Evolutionary conservation across 176 grass and related monocot species (phyloP), one percentile per base, ranked within the genome.

Genomic region (Triticum urartu): DNA sequence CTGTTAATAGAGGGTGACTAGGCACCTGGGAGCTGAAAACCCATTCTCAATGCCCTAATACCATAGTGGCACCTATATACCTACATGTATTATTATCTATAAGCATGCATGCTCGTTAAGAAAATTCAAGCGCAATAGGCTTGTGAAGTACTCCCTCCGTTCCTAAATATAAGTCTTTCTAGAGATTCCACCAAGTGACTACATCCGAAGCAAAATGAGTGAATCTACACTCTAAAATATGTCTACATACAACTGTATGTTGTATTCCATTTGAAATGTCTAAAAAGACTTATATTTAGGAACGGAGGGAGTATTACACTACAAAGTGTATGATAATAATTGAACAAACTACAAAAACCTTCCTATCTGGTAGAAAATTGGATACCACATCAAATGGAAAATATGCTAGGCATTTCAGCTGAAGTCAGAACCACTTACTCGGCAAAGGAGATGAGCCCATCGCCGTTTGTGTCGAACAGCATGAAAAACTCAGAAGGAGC

Each of bases 401-500:
- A 63, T 22, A 78, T 25, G 56, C 21, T 11, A 83, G 14, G 9
- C 52, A 5, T 39, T 82, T 82, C 9, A 12, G 21, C 15, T 62
- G 2, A 84, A 67, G 11, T 20, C 12, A 81, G 52, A 74, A 64
- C 11, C 70, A 94, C 93, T 95, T 92, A 98, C 97, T 98, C 97
- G 2, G 97, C 68, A 79, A 98, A 98, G 32, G 97, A 98, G 71
- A 98, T 98, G 60, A 98, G 87, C 60, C 97, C 93, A 38, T 98
- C 97, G 4, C 93, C 93, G 38, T 98, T 98, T 45, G 94, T 98
- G 85, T 98, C 94, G 9, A 95, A 98, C 8, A 94, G 83, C 94
- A 95, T 94, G 83, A 95, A 98, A 78, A 98, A 98, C 2, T 89
- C 75, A 9, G 97, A 98, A 15, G 97, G 94, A 32, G 88, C 87